Conservation (phyloP, 345 rosid genomes). For the Linum usitatissimum region DNA sequence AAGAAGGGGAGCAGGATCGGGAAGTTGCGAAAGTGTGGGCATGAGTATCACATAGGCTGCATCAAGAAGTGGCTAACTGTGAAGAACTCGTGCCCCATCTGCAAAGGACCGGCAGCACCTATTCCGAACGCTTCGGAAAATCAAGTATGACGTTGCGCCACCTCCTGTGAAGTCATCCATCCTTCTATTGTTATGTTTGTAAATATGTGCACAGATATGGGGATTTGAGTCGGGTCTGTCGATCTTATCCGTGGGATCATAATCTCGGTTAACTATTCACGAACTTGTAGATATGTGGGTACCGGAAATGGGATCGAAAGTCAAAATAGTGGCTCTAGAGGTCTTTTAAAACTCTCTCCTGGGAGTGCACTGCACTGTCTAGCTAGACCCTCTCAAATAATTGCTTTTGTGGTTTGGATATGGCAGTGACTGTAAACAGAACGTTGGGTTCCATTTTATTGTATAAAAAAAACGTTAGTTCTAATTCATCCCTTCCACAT, state of each 20-base stretch:
- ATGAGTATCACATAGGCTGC: slow-evolving; percentile 25
- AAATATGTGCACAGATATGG: neutral
- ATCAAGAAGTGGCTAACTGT: slow-evolving; percentile 25
- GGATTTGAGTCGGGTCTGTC: neutral
- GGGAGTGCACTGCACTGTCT: neutral
- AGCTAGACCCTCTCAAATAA: no score
- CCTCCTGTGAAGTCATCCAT: neutral
- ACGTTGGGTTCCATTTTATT: no score
- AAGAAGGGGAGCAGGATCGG: slow-evolving; percentile 17
- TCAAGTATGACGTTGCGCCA: neutral
- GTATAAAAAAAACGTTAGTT: no score
- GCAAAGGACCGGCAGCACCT: slow-evolving; percentile 23
- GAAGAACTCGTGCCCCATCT: slow-evolving; percentile 34
- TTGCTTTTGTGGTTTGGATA: no score
- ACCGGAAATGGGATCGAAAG: neutral
- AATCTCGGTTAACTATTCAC: neutral
- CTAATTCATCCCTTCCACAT: no score
- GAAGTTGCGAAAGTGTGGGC: slow-evolving; percentile 20
- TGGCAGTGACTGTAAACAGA: no score
- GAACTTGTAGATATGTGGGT: neutral
- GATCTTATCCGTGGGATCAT: neutral
- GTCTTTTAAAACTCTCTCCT: neutral
- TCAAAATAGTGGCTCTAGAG: neutral
- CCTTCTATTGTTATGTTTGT: neutral
- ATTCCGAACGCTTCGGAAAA: neutral